Evolutionary conservation across 441 rosid species (phyloP), one percentile per base, ranked within the genome.

Genomic region (Dalechampia spathulata): DNA sequence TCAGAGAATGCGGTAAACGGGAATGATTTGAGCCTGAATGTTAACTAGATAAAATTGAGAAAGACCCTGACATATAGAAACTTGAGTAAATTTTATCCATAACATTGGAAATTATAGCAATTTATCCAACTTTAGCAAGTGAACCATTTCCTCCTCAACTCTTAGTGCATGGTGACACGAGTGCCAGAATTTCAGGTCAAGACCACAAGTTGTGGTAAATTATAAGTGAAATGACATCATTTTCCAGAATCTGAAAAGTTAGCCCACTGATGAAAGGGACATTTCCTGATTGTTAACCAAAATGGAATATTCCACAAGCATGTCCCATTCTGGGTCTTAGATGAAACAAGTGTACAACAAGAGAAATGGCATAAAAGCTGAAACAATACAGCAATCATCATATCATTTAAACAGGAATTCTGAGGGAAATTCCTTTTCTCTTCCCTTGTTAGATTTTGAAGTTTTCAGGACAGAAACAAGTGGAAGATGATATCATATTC

Each of bases 331-430:
- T 2, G 3, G 6, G 15, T 5, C 12, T 5, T 2, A 4, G 6
- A 27, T 41, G 20, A 56, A 49, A 19, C 9, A n/a, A 21, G 5
- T 16, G 12, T 19, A 34, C 19, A 17, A 42, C 17, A 20, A 55
- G 0, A 42, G 20, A n/a, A 49, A 16, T 28, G 23, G 22, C 21
- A 26, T 6, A 49, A 3, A 26, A 36, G 34, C 15, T 40, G 26
- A 26, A 55, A 26, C 10, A 41, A 22, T n/a, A n/a, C n/a, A n/a
- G n/a, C 39, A 41, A 42, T 55, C 49, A 55, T 55, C 25, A 55
- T 13, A 11, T 27, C 17, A 20, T 12, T n/a, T n/a, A n/a, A n/a
- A n/a, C n/a, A n/a, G 19, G 7, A 20, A 21, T 7, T 2, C 34
- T 12, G 2, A 14, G 13, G 12, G 12, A 2, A n/a, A n/a, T n/a